A percentile compares a stretch with the other conserved stretches of the same genome.
These are phyloP conservation scores for Xylaria sp. DNA, from an alignment of 2,329 filamentous ascomycete genomes.

Conservation along the genomic window DNA sequence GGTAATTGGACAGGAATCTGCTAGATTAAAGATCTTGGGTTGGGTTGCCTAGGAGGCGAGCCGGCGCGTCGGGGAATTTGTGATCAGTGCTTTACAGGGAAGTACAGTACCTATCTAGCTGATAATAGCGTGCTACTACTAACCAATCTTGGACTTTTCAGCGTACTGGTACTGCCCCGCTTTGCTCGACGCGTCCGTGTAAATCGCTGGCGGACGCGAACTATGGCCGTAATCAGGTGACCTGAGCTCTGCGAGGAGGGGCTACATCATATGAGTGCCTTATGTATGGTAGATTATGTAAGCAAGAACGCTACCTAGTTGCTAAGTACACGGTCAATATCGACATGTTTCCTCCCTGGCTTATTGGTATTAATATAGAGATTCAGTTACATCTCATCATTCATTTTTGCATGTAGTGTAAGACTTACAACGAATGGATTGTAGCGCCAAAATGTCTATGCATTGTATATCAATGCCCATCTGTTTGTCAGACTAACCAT, in stretches of 20 bases:
- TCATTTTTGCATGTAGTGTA: not conserved
- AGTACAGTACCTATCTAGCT: not conserved
- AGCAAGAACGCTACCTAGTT: not conserved
- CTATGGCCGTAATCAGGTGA: slow-evolving; percentile 37
- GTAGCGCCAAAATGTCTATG: not conserved
- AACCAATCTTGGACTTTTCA: not conserved
- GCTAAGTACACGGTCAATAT: not conserved
- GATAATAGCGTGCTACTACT: slow-evolving; percentile 7
- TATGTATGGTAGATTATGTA: no score
- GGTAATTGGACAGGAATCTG: not conserved
- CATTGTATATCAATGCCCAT: not conserved
- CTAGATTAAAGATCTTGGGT: not conserved
- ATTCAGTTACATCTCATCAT: not conserved
- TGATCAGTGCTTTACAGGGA: slow-evolving; percentile 22
- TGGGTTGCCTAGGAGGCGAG: slow-evolving; percentile 24
- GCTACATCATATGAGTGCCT: not conserved
- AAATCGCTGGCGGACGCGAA: slow-evolving; percentile 34
- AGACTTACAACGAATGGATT: not conserved
- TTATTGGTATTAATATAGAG: no score
- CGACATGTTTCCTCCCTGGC: not conserved
- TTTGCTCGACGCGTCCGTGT: slow-evolving; percentile 31
- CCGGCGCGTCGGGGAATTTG: slow-evolving; percentile 22
- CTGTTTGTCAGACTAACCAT: not conserved
- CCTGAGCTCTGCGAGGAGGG: slow-evolving; percentile 4
- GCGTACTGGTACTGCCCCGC: slow-evolving; percentile 28